Base-by-base conservation (phyloP, 139 green algal genomes). In the Edaphochlamys debaryana region DNA sequence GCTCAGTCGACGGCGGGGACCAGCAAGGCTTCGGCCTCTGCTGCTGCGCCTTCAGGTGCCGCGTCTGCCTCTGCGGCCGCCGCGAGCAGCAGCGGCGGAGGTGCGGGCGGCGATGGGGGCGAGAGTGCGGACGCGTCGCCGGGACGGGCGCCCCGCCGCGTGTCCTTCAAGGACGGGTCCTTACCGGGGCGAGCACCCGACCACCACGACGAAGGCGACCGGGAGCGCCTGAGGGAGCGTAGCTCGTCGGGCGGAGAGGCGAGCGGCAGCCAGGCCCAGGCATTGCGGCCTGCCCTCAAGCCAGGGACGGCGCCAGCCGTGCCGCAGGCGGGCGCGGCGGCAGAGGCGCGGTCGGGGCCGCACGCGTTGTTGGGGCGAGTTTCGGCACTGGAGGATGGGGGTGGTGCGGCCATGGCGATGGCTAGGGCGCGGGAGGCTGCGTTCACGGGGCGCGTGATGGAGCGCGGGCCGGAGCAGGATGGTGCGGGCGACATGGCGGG, bases 351-450 rank as follows among this genome's bases (percentile, higher is more conserved):
- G 50, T 17, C 50, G 25, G 23, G 20, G 50, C 20, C 50, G 50
- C 20, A 58, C 2, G 50, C 23, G 50, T 58, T 58, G 20, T 58
- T 19, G 50, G 50, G 50, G 20, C 50, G 20, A 22, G 50, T 58
- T 19, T 19, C 50, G 50, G 50, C 50, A 29, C 50, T 19, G 9
- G 50, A 22, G 50, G 20, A 17, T n/a, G 68, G 2, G 29, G 52
- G 73, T 29, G 73, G 69, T 69, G 73, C 56, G 25, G 56, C 73
- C 3, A 80, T 80, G 73, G 73, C 73, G 2, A 80, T 80, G 73
- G 73, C 73, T 23, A 58, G 73, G n/a, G 75, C 75, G 20, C 75
- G 60, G 19, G 75, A 81, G n/a, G 60, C 38, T 41, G 75, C 75
- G 41, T 81, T 81, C 32, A 48, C 75, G 17, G 75, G 75, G n/a